phyloP scores from a whole-genome alignment of 768 basidiomycete genomes.

The Boletus rufocinnamomeus region DNA sequence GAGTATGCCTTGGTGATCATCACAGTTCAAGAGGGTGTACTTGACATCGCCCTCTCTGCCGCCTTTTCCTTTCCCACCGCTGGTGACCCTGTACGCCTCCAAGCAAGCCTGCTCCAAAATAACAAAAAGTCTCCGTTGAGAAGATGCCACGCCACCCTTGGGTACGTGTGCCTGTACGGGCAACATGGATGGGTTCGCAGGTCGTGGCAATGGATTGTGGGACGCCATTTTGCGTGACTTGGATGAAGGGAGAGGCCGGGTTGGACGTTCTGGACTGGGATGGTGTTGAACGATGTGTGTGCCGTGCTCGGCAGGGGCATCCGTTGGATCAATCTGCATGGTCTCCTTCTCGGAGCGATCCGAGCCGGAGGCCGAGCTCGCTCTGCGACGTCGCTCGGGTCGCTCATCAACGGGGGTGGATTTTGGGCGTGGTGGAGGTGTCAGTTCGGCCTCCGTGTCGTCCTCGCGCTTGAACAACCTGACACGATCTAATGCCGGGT shows the following conservation, averaged over 20 bases:
- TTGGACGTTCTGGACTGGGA: constrained; percentile 52
- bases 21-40: constrained; percentile 96
- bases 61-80: constrained; percentile 52
- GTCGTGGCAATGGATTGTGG: constrained; percentile 48
- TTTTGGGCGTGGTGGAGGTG: constrained; percentile 69
- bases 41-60: constrained; percentile 78
- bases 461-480: constrained; percentile 21
- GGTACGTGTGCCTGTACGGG: constrained; percentile 81
- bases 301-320: neutral
- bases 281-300: constrained; percentile 2
- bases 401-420: constrained; percentile 69
- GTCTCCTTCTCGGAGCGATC: constrained; percentile 38
- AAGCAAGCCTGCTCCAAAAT: constrained; percentile 93
- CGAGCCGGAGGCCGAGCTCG: constrained; percentile 40
- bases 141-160: constrained; percentile 50
- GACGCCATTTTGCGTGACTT: constrained; percentile 56
- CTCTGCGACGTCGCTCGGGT: constrained; percentile 48
- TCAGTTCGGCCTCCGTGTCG: constrained; percentile 30
- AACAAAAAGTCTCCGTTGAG: constrained; percentile 78
- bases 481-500: constrained; percentile 30
- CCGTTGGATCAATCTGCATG: constrained; percentile 33
- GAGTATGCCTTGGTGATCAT: constrained; percentile 98
- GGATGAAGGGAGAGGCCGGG: constrained; percentile 59
- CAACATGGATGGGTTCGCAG: constrained; percentile 75
- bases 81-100: constrained; percentile 87